Base-by-base conservation (phyloP, 2,329 filamentous ascomycete species). In the Arthrinium puccinioides region DNA sequence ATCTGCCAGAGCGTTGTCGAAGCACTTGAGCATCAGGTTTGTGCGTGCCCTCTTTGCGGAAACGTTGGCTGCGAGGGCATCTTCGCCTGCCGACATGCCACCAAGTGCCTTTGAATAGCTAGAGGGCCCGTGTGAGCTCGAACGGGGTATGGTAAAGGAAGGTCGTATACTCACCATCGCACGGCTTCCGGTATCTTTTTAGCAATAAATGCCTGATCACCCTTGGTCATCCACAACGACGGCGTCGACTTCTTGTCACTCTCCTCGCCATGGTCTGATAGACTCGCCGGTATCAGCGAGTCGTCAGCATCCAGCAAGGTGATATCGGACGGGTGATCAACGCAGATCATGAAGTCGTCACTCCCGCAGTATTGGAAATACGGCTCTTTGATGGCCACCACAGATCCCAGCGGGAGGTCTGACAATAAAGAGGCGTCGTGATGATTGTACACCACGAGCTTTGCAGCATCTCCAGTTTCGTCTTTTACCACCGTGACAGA, bases 391-490 rank as follows among this genome's bases (percentile, higher is more conserved):
- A 63, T 36, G 4, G 59, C 55, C 0, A 61, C 44, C 2, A 60
- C 39, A 6, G 48, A 55, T 0, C 53, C 53, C 32, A 56, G 53
- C 3, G 58, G 58, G 2, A 59, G 48, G 3, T 51, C 49, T 2
- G 54, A 57, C 6, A 60, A 35, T n/a, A 60, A 38, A 7, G 44
- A 55, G 3, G 55, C 48, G 45, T 52, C 53, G 19, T 48, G 41
- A 21, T 60, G 59, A 46, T 61, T 62, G 49, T 62, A 63, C n/a
- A 63, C 51, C 25, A 53, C 54, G 24, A 63, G 34, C 46, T 60
- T 61, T 33, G 61, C 58, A 5, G 49, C 55, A 21, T 57, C 55
- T n/a, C 60, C 58, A 9, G 48, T 42, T 39, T 56, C 55, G 19
- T 63, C 60, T 24, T 62, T 54, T 7, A 61, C 58, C 5, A 63